Base-by-base conservation (phyloP, 2,329 filamentous ascomycete genomes). In the Xylariomycetidae sp. region DNA sequence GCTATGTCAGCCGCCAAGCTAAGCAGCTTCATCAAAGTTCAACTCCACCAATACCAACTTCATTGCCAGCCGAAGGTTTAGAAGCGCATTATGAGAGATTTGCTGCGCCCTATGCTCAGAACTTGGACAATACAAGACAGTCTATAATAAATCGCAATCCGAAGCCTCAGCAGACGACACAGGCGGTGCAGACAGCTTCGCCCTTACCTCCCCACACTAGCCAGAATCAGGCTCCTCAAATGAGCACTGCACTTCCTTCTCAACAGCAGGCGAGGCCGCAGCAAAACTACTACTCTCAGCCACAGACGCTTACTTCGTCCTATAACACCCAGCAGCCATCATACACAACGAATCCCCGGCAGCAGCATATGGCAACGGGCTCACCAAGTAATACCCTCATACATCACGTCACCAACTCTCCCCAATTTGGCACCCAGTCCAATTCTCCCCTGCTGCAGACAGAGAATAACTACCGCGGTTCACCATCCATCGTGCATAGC, bases 391-490 rank as follows among this genome's bases (percentile, higher is more conserved):
- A 50, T 5, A 45, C 42, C 6, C 53, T 57, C 23, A 53, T 54
- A 31, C 50, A 53, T 27, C 55, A 56, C 27, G 49, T 54, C 27
- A 51, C 53, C 20, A 56, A 57, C 37, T 56, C 55, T 28, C 55
- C 55, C 13, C 55, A 57, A 28, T 57, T 56, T 26, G 46, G 48
- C 16, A 42, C 50, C 4, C 55, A 58, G 32, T 54, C 48, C 13
- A 56, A 56, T 39, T 56, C 55, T 3, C 54, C 55, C 19, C 43
- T 58, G 8, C 47, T 56, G 45, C 53, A 54, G 31, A 40, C 50
- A 5, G 54, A 58, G 20, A 51, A 37, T 36, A 50, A 47, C 25
- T 58, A 56, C 30, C 51, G 53, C 28, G 49, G 45, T 27, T 58
- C 55, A 6, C 54, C 55, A 10, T 56, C 53, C 5, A 31, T 56